Evolutionary conservation across 2,329 filamentous ascomycete species (phyloP).

Genomic region (Proliferodiscus dingleyae): DNA sequence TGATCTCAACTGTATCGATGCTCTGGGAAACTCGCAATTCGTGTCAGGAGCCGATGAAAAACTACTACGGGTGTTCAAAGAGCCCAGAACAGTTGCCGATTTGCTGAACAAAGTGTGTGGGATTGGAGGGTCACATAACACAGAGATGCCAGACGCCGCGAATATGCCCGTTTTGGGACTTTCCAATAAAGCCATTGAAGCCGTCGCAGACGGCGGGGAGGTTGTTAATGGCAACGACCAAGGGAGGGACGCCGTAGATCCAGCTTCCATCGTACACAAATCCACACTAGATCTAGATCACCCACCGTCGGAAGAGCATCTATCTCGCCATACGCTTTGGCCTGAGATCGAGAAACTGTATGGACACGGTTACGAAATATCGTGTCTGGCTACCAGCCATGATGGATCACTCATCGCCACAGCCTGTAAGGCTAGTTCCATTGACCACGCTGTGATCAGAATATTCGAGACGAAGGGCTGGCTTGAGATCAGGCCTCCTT

Average conservation of each 20-base stretch:
- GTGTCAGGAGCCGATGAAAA: constrained; percentile 97
- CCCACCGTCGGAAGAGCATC: constrained; percentile 83
- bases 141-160: constrained; percentile 73
- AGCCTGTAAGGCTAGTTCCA: constrained; percentile 85
- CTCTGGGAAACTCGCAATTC: constrained; percentile 68
- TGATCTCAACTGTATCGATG: constrained; percentile 89
- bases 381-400: constrained; percentile 72
- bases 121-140: constrained; percentile 40
- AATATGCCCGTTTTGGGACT: constrained; percentile 93
- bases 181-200: constrained; percentile 86
- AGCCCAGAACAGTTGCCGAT: constrained; percentile 76
- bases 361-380: constrained; percentile 96
- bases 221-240: constrained; percentile 40
- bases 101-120: constrained; percentile 66
- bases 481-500: constrained; percentile 79
- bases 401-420: constrained; percentile 77
- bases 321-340: constrained; percentile 89
- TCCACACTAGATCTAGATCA: constrained; percentile 61
- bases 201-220: constrained; percentile 46
- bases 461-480: constrained; percentile 83
- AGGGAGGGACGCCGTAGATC: constrained; percentile 50
- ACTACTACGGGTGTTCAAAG: constrained; percentile 89
- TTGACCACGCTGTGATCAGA: constrained; percentile 91
- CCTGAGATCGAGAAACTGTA: constrained; percentile 96
- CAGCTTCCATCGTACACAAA: constrained; percentile 50